A percentile compares a stretch with the other conserved stretches of the same genome.
Conservation (phyloP, 352 stramenopile species). For the Phytophthora cactorum region DNA sequence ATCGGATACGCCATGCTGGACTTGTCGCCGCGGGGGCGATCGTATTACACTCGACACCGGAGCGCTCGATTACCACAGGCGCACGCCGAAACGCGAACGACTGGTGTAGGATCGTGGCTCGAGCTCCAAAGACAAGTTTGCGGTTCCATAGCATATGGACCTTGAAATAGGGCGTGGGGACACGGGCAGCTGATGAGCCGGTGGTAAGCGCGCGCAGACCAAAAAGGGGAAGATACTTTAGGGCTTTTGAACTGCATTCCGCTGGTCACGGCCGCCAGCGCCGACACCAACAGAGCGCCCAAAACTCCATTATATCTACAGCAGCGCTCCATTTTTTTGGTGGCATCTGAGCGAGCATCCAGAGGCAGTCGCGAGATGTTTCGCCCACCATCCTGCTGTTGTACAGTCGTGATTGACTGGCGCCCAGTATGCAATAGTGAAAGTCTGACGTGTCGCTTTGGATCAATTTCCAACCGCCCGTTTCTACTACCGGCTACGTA, state of each 20-base stretch:
- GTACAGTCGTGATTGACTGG: slow-evolving; percentile 27
- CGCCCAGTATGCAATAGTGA: slow-evolving; percentile 19
- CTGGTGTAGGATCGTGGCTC: slow-evolving; percentile 1
- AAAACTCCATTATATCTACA: not conserved
- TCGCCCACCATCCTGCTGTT: slow-evolving; percentile 20
- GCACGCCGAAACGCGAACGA: slow-evolving; percentile 4
- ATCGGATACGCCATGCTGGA: not conserved
- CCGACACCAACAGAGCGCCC: slow-evolving; percentile 4
- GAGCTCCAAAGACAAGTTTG: too few species aligned
- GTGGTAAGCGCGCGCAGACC: slow-evolving; percentile 30
- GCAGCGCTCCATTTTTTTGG: not conserved
- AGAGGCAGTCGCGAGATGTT: slow-evolving; percentile 8
- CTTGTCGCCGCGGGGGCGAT: not conserved
- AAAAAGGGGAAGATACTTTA: slow-evolving; percentile 11
- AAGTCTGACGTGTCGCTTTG: slow-evolving; percentile 10
- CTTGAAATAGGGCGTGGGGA: slow-evolving; percentile 4
- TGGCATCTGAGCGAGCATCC: too few species aligned
- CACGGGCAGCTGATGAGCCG: slow-evolving; percentile 12
- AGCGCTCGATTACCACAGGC: not conserved
- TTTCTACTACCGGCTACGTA: slow-evolving; percentile 32
- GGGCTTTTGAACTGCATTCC: not conserved
- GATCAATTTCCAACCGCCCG: slow-evolving; percentile 13
- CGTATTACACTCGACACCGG: not conserved
- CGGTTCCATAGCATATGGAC: not conserved
- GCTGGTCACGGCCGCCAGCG: not conserved